Base-by-base conservation (phyloP, 202 grass and related monocot genomes). In the Cymbopogon flexuosus region DNA sequence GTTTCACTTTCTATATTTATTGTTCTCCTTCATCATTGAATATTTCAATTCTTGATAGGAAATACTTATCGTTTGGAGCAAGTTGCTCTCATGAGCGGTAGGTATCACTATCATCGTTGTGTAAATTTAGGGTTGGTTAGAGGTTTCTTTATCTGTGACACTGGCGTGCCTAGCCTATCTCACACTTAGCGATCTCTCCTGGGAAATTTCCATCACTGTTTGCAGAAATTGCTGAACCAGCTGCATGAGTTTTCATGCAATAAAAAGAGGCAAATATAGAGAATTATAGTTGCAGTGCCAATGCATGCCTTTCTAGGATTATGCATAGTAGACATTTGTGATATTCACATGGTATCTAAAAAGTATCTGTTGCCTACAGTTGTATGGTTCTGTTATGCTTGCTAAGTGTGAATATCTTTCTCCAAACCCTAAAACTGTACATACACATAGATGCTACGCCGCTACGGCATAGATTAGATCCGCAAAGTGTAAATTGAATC, bases 1-100 rank as follows among this genome's bases (percentile, higher is more conserved):
- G 21, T 75, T 75, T 90, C 88, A 70, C 69, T 90, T 83, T 90
- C 88, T 76, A 21, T 30, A 83, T 75, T 86, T 65, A 86, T 86
- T 79, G 34, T 54, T 78, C 4, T 69, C 43, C 23, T 39, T 23
- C 62, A 54, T 78, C 68, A 83, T 79, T 27, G 54, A 70, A 52
- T 61, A 73, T 40, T 83, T 89, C 79, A 78, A 83, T 86, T 81
- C 29, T 15, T 85, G 62, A 79, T 62, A 73, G n/a, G 74, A 78
- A 68, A 63, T 75, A 70, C 43, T 79, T 79, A 83, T 68, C 83
- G 79, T 31, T 70, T 76, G 62, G 70, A 71, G 60, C 75, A 70
- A 84, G 70, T 83, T 76, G 70, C 79, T 16, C 27, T 58, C 74
- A 74, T 60, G 39, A 75, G 79, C 27, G 35, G 35, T 86, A 59